Evolutionary conservation across 1,284 basidiomycete genomes (phyloP).

Genomic region (Quambalaria eucalypti): DNA sequence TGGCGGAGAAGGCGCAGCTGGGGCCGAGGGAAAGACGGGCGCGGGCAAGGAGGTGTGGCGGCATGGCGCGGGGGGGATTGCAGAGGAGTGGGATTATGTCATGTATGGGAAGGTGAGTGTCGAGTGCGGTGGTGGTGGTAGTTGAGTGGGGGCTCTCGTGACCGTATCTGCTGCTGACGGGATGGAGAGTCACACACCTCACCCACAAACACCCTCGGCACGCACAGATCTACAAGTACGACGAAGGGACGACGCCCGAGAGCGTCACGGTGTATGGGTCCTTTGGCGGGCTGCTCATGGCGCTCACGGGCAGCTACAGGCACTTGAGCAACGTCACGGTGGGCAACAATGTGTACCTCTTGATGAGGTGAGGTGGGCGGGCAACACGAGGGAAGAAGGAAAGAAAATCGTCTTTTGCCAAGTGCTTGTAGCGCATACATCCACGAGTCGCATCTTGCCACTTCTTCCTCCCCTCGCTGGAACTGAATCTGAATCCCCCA

Average conservation of each 20-base stretch:
- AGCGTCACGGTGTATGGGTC: constrained; percentile 87
- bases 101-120: constrained; percentile 87
- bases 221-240: constrained; percentile 85
- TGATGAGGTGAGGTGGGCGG: constrained; percentile 59
- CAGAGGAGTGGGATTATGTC: constrained; percentile 96
- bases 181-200: constrained; percentile 1
- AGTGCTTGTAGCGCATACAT: too few species aligned
- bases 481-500: too few species aligned
- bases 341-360: constrained; percentile 81
- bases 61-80: constrained; percentile 73
- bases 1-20: constrained; percentile 43
- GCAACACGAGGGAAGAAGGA: background rate
- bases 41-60: constrained; percentile 61
- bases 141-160: background rate
- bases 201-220: background rate
- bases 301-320: constrained; percentile 81
- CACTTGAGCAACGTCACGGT: constrained; percentile 87
- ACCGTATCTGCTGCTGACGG: background rate
- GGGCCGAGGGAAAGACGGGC: constrained; percentile 54
- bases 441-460: too few species aligned
- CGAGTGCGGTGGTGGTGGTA: background rate
- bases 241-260: constrained; percentile 66
- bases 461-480: too few species aligned
- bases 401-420: too few species aligned
- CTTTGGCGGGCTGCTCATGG: constrained; percentile 93